These are phyloP conservation scores for Taxawa tesnikishii DNA, from an alignment of 2,329 filamentous ascomycete species.

Conservation along the genomic window DNA sequence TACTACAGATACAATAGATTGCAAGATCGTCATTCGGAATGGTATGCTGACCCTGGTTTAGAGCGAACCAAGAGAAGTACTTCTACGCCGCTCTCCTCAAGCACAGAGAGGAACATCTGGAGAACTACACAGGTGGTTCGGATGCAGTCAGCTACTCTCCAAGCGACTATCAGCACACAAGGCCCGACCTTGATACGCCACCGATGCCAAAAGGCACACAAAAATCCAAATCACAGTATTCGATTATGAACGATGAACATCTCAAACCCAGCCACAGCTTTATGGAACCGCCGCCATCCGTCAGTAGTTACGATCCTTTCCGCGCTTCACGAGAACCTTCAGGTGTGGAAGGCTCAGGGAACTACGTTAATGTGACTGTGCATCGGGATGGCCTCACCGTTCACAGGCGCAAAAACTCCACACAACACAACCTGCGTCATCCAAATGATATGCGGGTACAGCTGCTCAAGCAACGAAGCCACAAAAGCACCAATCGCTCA, in stretches of 20 bases:
- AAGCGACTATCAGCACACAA: constrained; percentile 80
- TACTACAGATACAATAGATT: background rate
- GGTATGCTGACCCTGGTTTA: constrained; percentile 21
- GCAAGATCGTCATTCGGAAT: constrained; percentile 4
- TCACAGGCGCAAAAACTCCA: constrained; percentile 22
- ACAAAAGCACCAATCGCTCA: constrained; percentile 14
- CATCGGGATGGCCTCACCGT: constrained; percentile 46
- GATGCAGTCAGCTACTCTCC: constrained; percentile 61
- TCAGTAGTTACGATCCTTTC: constrained; percentile 73
- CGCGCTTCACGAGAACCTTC: constrained; percentile 45
- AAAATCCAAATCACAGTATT: constrained; percentile 42
- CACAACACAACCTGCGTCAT: constrained; percentile 25
- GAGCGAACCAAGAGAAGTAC: constrained; percentile 78
- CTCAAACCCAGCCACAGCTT: constrained; percentile 35
- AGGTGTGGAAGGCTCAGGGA: too few relatives aligned
- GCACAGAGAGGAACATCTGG: constrained; percentile 72
- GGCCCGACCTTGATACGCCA: constrained; percentile 19
- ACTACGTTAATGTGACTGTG: constrained; percentile 56
- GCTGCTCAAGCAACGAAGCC: constrained; percentile 18
- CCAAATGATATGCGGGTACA: constrained; percentile 30
- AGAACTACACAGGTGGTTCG: constrained; percentile 68
- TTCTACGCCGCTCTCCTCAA: constrained; percentile 79
- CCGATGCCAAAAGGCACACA: constrained; percentile 21
- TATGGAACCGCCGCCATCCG: constrained; percentile 33
- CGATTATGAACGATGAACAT: constrained; percentile 43